These are phyloP conservation scores for Oenanthe sinensis DNA, from an alignment of 129 eudicot genomes.

Conservation along the genomic window DNA sequence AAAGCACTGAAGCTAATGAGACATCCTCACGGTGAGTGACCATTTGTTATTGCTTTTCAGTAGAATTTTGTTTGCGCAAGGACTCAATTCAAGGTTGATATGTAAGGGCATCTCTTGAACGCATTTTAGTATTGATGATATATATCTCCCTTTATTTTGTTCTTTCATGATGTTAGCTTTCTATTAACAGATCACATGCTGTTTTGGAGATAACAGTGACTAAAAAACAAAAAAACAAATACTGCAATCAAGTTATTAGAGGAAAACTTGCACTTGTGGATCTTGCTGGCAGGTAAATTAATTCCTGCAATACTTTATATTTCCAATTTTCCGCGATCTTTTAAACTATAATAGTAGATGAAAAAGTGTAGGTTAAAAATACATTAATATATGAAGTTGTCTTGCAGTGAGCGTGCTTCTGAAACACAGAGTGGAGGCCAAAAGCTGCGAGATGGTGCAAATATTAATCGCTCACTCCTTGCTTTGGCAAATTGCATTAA, in stretches of 20 bases:
- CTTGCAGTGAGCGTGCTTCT: constrained; percentile 83
- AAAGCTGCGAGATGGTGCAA: constrained; percentile 94
- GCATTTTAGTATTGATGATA: neutral
- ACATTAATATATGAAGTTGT: constrained; percentile 12
- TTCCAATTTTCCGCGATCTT: neutral
- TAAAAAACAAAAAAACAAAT: constrained; percentile 55
- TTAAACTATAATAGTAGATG: neutral
- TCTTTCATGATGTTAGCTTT: constrained; percentile 20
- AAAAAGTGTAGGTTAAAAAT: neutral
- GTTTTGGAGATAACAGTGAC: constrained; percentile 78
- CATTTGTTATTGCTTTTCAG: constrained; percentile 3
- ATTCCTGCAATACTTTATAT: neutral
- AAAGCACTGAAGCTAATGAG: constrained; percentile 80
- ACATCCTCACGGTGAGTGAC: constrained; percentile 88
- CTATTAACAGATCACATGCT: constrained; percentile 70
- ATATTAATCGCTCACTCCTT: constrained; percentile 86
- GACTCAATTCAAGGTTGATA: neutral
- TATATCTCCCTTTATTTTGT: neutral
- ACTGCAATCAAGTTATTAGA: constrained; percentile 64
- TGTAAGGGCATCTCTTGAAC: neutral
- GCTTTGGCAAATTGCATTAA: constrained; percentile 96
- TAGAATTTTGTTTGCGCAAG: neutral
- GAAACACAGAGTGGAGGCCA: constrained; percentile 88
- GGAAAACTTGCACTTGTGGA: constrained; percentile 97
- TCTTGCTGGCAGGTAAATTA: constrained; percentile 85